These are phyloP conservation scores for Rhododendron henanense DNA, from an alignment of 148 eudicot species.

Conservation along the genomic window DNA sequence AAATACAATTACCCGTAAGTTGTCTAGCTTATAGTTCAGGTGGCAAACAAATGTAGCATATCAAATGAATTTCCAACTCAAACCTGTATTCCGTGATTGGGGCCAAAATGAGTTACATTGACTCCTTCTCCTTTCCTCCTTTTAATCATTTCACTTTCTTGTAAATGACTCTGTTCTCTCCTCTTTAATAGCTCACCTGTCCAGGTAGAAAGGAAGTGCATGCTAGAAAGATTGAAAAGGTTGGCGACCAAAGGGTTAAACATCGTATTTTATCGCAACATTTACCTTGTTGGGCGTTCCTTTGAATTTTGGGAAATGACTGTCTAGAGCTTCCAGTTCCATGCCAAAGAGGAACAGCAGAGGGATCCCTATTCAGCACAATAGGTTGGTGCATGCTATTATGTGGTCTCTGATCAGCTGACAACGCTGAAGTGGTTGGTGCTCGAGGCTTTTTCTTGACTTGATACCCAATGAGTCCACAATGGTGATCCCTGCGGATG, in stretches of 20 bases:
- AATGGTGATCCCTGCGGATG: slow-evolving; percentile 71
- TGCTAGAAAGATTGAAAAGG: not conserved
- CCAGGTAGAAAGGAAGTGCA: slow-evolving; percentile 7
- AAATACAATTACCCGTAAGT: not conserved
- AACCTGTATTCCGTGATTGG: slow-evolving; percentile 30
- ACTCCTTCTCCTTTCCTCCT: slow-evolving; percentile 17
- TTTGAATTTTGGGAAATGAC: slow-evolving; percentile 12
- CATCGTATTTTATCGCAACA: not conserved
- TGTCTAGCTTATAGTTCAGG: not conserved
- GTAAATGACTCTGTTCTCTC: slow-evolving; percentile 24
- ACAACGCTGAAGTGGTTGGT: slow-evolving; percentile 13
- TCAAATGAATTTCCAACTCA: not conserved
- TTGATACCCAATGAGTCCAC: slow-evolving; percentile 76
- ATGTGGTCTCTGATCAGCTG: slow-evolving; percentile 22
- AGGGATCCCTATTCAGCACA: slow-evolving; percentile 16
- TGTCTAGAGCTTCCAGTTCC: slow-evolving; percentile 13
- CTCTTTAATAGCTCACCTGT: slow-evolving; percentile 36
- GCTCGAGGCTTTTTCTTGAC: slow-evolving; percentile 36
- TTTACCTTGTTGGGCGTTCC: slow-evolving; percentile 23
- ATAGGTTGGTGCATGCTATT: slow-evolving; percentile 27
- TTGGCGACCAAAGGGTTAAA: not conserved
- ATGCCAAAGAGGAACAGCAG: slow-evolving; percentile 11
- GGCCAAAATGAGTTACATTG: slow-evolving; percentile 14
- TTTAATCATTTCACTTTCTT: slow-evolving; percentile 35
- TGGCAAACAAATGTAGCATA: not conserved